Percentiles rank a stretch among this genome's conserved stretches.
Evolutionary conservation across 78 protist genomes (phyloP).

Genomic region (Dictyostelium firmibasis): DNA sequence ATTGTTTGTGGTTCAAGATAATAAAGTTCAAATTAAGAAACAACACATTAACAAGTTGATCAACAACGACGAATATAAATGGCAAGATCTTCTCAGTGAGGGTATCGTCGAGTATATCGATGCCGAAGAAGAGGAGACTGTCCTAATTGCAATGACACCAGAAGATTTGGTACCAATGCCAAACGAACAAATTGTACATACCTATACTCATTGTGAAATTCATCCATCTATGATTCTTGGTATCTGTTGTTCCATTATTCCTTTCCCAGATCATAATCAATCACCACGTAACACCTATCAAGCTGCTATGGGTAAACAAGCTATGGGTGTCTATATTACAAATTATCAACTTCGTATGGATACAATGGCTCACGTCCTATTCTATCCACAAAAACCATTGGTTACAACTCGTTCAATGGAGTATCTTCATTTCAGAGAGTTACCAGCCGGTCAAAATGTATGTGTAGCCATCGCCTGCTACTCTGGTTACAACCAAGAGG

Average conservation of each 20-base stretch:
- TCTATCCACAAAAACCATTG: slow-evolving; percentile 98
- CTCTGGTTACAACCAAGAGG: slow-evolving; percentile 99
- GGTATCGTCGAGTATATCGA: slow-evolving; percentile 97
- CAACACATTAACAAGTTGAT: slow-evolving; percentile 87
- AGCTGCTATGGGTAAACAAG: slow-evolving; percentile 99
- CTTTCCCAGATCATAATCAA: slow-evolving; percentile 99
- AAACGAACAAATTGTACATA: slow-evolving; percentile 40
- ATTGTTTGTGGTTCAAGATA: slow-evolving; percentile 95
- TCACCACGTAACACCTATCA: slow-evolving; percentile 99
- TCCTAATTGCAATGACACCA: slow-evolving; percentile 86
- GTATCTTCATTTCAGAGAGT: slow-evolving; percentile 65
- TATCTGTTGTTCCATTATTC: slow-evolving; percentile 96
- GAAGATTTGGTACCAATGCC: slow-evolving; percentile 69
- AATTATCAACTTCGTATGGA: slow-evolving; percentile 98
- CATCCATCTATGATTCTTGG: slow-evolving; percentile 99
- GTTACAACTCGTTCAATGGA: slow-evolving; percentile 94
- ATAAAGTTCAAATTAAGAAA: slow-evolving; percentile 82
- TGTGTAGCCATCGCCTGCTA: slow-evolving; percentile 98
- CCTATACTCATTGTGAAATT: slow-evolving; percentile 98
- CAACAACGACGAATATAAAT: slow-evolving; percentile 73
- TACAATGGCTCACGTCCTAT: slow-evolving; percentile 94
- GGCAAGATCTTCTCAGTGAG: slow-evolving; percentile 83
- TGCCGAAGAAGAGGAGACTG: slow-evolving; percentile 97
- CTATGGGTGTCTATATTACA: slow-evolving; percentile 98
- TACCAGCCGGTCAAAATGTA: slow-evolving; percentile 99